Conservation (phyloP, 805 yeast genomes). For the Starmerella powellii region DNA sequence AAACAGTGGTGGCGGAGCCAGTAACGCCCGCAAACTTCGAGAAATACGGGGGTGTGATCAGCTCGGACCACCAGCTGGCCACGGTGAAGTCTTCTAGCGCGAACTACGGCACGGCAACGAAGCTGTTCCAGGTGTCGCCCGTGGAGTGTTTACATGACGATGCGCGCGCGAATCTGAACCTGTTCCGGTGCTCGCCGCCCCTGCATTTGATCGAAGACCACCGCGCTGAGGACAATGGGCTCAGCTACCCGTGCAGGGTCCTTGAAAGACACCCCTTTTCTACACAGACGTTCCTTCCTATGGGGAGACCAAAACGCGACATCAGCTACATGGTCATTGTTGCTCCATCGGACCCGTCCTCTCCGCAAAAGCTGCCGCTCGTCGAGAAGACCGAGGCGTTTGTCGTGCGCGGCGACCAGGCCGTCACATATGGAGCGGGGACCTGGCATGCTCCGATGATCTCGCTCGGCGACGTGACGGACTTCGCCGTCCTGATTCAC, state of each 20-base stretch:
- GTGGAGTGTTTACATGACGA: constrained; percentile 27
- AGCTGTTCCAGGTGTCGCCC: constrained; percentile 61
- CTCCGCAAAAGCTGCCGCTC: constrained; percentile 40
- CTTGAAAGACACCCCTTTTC: constrained; percentile 82
- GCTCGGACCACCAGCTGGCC: constrained; percentile 60
- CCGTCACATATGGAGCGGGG: constrained; percentile 73
- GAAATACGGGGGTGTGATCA: constrained; percentile 62
- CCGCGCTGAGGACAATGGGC: constrained; percentile 16
- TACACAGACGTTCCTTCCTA: constrained; percentile 83
- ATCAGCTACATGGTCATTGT: constrained; percentile 68
- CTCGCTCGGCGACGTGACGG: constrained; percentile 53
- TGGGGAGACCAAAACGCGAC: constrained; percentile 48
- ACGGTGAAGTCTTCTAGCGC: constrained; percentile 43
- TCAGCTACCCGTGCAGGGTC: constrained; percentile 45
- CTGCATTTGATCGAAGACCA: constrained; percentile 37
- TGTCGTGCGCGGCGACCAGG: constrained; percentile 67
- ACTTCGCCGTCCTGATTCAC: constrained; percentile 79
- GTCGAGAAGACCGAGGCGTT: constrained; percentile 47
- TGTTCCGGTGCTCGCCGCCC: constrained; percentile 73
- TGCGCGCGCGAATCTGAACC: constrained; percentile 63
- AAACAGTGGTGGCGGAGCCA: constrained; percentile 36
- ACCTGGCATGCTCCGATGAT: constrained; percentile 98
- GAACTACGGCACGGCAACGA: constrained; percentile 88
- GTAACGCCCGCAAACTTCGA: constrained; percentile 57
- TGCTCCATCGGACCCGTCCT: constrained; percentile 36